Evolutionary conservation across 768 basidiomycete species (phyloP).

Genomic region (Pisolithus orientalis): DNA sequence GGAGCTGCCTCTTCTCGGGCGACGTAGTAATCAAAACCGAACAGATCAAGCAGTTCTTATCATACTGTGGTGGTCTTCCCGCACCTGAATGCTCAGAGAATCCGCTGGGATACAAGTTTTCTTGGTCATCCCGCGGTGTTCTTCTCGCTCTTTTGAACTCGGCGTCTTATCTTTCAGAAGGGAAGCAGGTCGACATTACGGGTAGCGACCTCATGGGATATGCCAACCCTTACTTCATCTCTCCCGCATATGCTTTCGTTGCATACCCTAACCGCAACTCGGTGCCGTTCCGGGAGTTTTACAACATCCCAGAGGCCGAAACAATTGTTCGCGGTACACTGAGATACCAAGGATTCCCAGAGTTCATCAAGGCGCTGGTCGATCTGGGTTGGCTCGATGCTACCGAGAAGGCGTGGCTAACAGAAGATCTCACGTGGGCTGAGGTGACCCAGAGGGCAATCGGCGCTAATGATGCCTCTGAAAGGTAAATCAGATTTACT

Average conservation of each 20-base stretch:
- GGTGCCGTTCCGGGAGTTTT: constrained; percentile 83
- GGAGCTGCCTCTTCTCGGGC: not conserved
- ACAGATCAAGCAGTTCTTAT: constrained; percentile 85
- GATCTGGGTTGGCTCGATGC: constrained; percentile 83
- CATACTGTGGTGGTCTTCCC: constrained; percentile 94
- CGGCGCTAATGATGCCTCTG: constrained; percentile 59
- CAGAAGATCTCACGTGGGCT: constrained; percentile 71
- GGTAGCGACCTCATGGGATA: constrained; percentile 85
- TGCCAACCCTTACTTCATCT: constrained; percentile 92
- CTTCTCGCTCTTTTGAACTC: constrained; percentile 91
- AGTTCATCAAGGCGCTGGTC: constrained; percentile 85
- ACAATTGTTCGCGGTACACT: constrained; percentile 90
- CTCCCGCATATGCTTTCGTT: constrained; percentile 93
- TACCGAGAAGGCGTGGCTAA: constrained; percentile 70
- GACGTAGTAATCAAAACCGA: constrained; percentile 1
- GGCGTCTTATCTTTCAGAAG: constrained; percentile 70
- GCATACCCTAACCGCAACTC: constrained; percentile 97
- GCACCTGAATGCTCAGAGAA: constrained; percentile 88
- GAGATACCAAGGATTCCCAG: constrained; percentile 94
- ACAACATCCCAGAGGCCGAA: constrained; percentile 90
- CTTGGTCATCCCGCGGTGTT: constrained; percentile 95
- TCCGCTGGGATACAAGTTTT: constrained; percentile 98
- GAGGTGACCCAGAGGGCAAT: constrained; percentile 73
- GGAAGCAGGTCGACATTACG: constrained; percentile 57
- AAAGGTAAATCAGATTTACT: constrained; percentile 43